Evolutionary conservation across 306 rosid genomes (phyloP).

Genomic region (Cicer judaicum): DNA sequence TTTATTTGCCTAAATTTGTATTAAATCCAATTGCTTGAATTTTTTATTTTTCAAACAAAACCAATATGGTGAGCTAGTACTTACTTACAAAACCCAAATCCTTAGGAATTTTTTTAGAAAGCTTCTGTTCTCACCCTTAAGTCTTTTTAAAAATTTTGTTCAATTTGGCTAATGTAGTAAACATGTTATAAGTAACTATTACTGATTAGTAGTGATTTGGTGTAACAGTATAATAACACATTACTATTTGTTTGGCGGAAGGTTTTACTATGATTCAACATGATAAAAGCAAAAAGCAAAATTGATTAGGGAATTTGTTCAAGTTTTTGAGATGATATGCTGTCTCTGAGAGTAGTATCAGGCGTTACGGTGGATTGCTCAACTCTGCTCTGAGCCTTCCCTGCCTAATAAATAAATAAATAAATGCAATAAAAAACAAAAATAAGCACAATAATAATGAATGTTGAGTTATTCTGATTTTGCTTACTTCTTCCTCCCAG

Average conservation of each 20-base stretch:
- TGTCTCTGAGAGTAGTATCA: slow-evolving; percentile 8
- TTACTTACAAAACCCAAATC: neutral
- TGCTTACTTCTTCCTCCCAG: slow-evolving; percentile 67
- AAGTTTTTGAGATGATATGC: slow-evolving; percentile 12
- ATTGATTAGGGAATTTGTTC: slow-evolving; percentile 34
- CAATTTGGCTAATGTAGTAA: too few relatives aligned
- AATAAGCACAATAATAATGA: neutral
- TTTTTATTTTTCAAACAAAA: neutral
- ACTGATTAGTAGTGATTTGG: too few relatives aligned
- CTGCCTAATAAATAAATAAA: slow-evolving; percentile 48
- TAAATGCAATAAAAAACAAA: neutral
- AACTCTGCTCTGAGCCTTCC: slow-evolving; percentile 53
- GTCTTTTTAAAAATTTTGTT: too few relatives aligned
- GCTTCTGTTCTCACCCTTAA: too few relatives aligned
- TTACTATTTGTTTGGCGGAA: neutral
- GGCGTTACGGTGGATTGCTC: slow-evolving; percentile 18
- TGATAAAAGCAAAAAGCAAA: neutral
- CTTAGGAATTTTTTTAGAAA: too few relatives aligned
- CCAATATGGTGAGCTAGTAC: neutral
- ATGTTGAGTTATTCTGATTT: slow-evolving; percentile 3
- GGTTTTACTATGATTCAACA: neutral
- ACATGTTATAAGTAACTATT: too few relatives aligned
- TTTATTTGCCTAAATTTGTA: neutral
- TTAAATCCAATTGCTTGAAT: neutral
- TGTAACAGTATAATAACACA: too few relatives aligned